A percentile compares a stretch with the other conserved stretches of the same genome.
Evolutionary conservation across 2,329 filamentous ascomycete genomes (phyloP).

Genomic region (Sclerotinia minor): DNA sequence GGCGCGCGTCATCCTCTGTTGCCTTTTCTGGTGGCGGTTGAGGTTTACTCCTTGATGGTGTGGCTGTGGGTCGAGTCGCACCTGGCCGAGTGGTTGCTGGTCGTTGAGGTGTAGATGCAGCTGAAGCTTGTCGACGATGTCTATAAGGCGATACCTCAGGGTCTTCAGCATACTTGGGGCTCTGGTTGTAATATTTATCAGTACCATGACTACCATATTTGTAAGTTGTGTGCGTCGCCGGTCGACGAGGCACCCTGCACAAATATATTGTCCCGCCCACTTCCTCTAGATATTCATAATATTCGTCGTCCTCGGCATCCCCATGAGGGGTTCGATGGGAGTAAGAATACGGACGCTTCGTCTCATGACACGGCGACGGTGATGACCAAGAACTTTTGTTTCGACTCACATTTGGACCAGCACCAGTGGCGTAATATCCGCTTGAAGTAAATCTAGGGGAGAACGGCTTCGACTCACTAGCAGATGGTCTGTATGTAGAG

Average conservation of each 20-base stretch:
- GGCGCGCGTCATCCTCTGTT: conserved; percentile 59
- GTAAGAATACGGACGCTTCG: conserved; percentile 40
- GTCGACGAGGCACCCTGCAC: conserved; percentile 26
- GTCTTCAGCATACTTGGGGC: conserved; percentile 38
- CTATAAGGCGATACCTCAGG: conserved; percentile 32
- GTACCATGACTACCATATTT: conserved; percentile 43
- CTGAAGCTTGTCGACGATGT: conserved; percentile 37
- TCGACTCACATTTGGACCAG: conserved; percentile 45
- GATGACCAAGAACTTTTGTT: conserved; percentile 42
- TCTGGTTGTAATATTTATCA: conserved; percentile 42
- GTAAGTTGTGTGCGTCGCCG: conserved; percentile 35
- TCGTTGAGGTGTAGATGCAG: conserved; percentile 39
- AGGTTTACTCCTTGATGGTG: conserved; percentile 41
- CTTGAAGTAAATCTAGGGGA: conserved; percentile 43
- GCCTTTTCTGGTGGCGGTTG: conserved; percentile 49
- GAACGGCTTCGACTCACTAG: conserved; percentile 35
- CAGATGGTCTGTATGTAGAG: conserved; percentile 33
- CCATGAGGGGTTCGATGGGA: conserved; percentile 43
- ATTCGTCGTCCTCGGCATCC: conserved; percentile 44
- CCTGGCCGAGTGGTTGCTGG: conserved; percentile 28
- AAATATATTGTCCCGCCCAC: conserved; percentile 37
- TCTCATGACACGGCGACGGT: conserved; percentile 35
- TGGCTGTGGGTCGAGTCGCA: conserved; percentile 33
- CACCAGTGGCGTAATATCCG: conserved; percentile 43
- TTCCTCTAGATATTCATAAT: conserved; percentile 40